Evolutionary conservation across 352 stramenopile species (phyloP), one percentile per base, ranked within the genome.

Genomic region (Phytopythium aichiense): DNA sequence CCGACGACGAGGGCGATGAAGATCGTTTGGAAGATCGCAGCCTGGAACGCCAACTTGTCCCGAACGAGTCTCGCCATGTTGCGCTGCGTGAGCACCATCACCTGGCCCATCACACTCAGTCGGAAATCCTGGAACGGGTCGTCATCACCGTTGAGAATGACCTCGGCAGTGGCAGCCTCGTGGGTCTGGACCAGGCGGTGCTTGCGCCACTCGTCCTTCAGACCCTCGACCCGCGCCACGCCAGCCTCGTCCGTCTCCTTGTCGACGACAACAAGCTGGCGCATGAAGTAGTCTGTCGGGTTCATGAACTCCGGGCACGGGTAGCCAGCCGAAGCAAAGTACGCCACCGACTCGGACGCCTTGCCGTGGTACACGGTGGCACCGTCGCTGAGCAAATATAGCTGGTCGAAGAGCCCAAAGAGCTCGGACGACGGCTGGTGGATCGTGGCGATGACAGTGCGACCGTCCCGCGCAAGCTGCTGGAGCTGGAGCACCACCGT

Each of bases 381-480:
- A 2, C 74, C 74, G 15, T 81, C 74, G 18, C 56, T 57, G 25
- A 84, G 64, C 50, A 84, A 30, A 23, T 81, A 79, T 0, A 84
- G 63, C 9, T 58, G 38, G 45, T 84, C 74, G 48, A 84, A 84
- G 1, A 84, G 37, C 8, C 55, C 66, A 48, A 65, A 84, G 18
- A 84, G 56, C n/a, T 84, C 72, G 2, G 74, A 88, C 33, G 78
- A 89, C 16, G 89, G 88, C 65, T 85, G 71, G 42, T 97, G 89
- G 67, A 97, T 96, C 6, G 91, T 87, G n/a, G 84, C 74, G 18
- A 97, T 65, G 15, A 97, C 74, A 2, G 89, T 97, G 31, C 89
- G 85, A 8, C 86, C 83, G 43, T 73, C 49, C 59, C 88, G 77
- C 12, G 40, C 31, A 2, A 30, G 28, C 28, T 31, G 28, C 46